Percentiles rank a stretch among this genome's conserved stretches.
phyloP scores from a whole-genome alignment of 2,329 filamentous ascomycete genomes.

The Fusarium cicatricum region DNA sequence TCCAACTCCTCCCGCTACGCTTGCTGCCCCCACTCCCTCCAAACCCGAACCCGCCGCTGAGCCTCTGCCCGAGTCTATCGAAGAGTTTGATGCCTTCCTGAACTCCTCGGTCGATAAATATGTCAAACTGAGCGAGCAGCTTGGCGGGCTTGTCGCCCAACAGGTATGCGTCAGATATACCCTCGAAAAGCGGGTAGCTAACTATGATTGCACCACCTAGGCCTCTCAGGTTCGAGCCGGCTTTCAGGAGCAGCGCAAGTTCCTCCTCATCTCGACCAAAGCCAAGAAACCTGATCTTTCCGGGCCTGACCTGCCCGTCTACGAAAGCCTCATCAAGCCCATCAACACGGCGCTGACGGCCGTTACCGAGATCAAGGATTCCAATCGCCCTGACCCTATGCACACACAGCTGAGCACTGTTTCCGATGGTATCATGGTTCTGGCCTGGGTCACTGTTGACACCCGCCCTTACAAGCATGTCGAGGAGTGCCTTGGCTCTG shows the following conservation, averaged over 20 bases:
- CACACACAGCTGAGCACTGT: conserved; percentile 88
- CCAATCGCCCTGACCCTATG: conserved; percentile 76
- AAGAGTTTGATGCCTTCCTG: conserved; percentile 87
- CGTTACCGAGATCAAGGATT: conserved; percentile 82
- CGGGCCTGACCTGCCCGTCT: conserved; percentile 66
- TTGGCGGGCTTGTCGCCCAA: conserved; percentile 81
- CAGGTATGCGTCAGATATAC: conserved; percentile 64
- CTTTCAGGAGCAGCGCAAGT: conserved; percentile 86
- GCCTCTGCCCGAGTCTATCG: conserved; percentile 76
- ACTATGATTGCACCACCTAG: conserved; percentile 38
- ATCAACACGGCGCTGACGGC: conserved; percentile 83
- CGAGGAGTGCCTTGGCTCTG: conserved; percentile 80
- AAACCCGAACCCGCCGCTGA: conserved; percentile 56
- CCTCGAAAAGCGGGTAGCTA: not conserved
- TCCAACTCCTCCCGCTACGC: conserved; percentile 45
- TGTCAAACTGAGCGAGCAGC: conserved; percentile 76
- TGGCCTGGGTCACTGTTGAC: conserved; percentile 91
- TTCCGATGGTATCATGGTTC: conserved; percentile 85
- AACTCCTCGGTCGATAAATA: conserved; percentile 78
- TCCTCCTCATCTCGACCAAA: conserved; percentile 87
- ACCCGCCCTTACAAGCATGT: conserved; percentile 86
- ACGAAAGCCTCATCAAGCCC: conserved; percentile 83
- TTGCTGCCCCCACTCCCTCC: conserved; percentile 50
- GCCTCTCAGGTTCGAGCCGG: conserved; percentile 65
- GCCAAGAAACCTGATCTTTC: conserved; percentile 86